phyloP scores from a whole-genome alignment of 2,329 filamentous ascomycete species.

The Scortechinia acanthostroma region DNA sequence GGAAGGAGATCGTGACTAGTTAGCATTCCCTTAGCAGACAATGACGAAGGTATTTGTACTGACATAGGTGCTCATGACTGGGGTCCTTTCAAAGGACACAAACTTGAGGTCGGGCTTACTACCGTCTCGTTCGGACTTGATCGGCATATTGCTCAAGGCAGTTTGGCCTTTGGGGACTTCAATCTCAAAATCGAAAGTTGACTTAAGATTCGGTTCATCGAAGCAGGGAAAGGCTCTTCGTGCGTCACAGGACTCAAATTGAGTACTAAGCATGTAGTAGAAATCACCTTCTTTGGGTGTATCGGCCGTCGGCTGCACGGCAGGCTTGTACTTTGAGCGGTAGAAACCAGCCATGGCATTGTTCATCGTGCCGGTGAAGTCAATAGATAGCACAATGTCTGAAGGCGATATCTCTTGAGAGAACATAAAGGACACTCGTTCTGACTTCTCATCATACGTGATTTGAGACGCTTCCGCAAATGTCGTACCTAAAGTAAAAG shows the following conservation, averaged over 20 bases:
- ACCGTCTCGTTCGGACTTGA: constrained; percentile 58
- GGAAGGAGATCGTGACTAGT: not conserved
- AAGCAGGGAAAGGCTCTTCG: constrained; percentile 94
- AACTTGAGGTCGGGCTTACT: constrained; percentile 56
- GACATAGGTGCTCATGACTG: constrained; percentile 79
- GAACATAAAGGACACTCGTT: not conserved
- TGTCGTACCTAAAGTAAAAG: not conserved
- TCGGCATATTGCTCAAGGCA: constrained; percentile 91
- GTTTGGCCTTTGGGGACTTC: constrained; percentile 84
- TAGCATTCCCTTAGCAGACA: not conserved
- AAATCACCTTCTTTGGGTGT: constrained; percentile 68
- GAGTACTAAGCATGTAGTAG: constrained; percentile 81
- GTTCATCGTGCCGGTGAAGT: constrained; percentile 1
- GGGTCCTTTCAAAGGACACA: constrained; percentile 76
- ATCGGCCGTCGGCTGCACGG: constrained; percentile 62
- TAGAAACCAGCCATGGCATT: constrained; percentile 66
- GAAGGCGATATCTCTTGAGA: not conserved
- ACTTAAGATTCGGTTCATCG: constrained; percentile 94
- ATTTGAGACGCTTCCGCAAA: not conserved
- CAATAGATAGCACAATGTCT: not conserved
- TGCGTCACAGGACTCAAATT: constrained; percentile 95
- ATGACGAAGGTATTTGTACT: not conserved
- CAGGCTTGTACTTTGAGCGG: constrained; percentile 85
- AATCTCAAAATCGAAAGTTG: constrained; percentile 87
- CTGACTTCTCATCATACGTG: not conserved